Base-by-base conservation (phyloP, 1,139 yeast species). In the Suhomyces panamericanus region DNA sequence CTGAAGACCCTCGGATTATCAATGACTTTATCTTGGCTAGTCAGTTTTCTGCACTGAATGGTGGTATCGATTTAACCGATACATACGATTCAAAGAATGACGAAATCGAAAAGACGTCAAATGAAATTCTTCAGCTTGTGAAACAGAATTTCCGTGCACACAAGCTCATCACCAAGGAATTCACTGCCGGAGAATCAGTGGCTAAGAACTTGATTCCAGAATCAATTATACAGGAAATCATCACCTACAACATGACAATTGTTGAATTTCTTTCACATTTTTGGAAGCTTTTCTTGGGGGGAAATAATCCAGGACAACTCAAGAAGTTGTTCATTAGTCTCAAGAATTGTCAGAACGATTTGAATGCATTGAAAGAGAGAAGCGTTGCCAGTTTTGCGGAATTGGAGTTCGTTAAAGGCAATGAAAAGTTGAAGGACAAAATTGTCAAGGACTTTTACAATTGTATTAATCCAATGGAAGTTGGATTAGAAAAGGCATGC, bases 91-190 rank as follows among this genome's bases (percentile, higher is more conserved):
- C 63, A 17, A 59, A 66, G 55, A 50, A 65, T 48, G 56, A 67
- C 49, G 68, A 74, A 17, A 75, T 80, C 11, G 73, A 73, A 38
- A 75, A 75, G 29, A 73, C 85, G 0, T 69, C 78, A 8, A 61
- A 57, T 34, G 82, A 80, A 39, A 77, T 84, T 10, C 68, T 75
- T 12, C 62, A 60, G 4, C 69, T 83, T 22, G 78, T 83, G 14
- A 78, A 78, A 55, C 73, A 75, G 43, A 85, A 84, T 57, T 77
- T 81, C 38, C 80, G 78, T 53, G 68, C 74, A 5, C 73, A 75
- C 70, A 72, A 62, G 52, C 63, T 61, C n/a, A 62, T 51, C 57
- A 60, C 49, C 16, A 62, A 56, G 32, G 58, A 57, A 26, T 38
- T 38, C 2, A 47, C 53, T 24, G 39, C 36, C 10, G 48, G 47